Evolutionary conservation across 1,284 basidiomycete species (phyloP).

Genomic region (Austroboletus sp.): DNA sequence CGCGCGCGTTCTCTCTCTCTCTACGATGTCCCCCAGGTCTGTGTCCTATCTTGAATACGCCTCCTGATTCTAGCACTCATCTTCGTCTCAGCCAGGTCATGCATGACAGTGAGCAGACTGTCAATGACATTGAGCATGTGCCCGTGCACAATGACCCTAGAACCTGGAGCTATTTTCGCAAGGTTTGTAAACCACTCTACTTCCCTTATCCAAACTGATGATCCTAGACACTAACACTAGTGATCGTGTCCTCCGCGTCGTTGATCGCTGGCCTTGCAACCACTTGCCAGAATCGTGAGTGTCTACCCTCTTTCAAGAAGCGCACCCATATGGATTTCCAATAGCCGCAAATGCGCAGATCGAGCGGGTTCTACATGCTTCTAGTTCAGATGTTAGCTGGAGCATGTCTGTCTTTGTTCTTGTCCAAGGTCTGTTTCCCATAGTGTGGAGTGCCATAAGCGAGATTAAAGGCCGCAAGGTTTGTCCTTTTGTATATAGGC

Average conservation of each 20-base stretch:
- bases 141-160: conserved; percentile 72
- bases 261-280: conserved; percentile 66
- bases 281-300: conserved; percentile 64
- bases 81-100: neutral
- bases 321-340: neutral
- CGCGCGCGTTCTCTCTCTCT: neutral
- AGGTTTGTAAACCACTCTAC: conserved; percentile 35
- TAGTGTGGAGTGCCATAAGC: conserved; percentile 68
- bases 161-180: conserved; percentile 60
- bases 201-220: neutral
- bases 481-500: neutral
- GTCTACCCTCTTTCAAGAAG: neutral
- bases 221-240: conserved; percentile 47
- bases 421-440: conserved; percentile 62
- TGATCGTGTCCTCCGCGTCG: conserved; percentile 55
- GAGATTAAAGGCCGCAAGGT: conserved; percentile 80
- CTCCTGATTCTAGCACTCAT: conserved; percentile 1
- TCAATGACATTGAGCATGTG: neutral
- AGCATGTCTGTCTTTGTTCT: conserved; percentile 75
- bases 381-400: conserved; percentile 62
- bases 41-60: conserved; percentile 1
- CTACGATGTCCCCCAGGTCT: conserved; percentile 15
- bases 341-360: conserved; percentile 67
- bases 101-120: neutral
- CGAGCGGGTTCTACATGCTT: conserved; percentile 59